Base-by-base conservation (phyloP, 495 filamentous ascomycete species). In the Lineolata rhizophorae region DNA sequence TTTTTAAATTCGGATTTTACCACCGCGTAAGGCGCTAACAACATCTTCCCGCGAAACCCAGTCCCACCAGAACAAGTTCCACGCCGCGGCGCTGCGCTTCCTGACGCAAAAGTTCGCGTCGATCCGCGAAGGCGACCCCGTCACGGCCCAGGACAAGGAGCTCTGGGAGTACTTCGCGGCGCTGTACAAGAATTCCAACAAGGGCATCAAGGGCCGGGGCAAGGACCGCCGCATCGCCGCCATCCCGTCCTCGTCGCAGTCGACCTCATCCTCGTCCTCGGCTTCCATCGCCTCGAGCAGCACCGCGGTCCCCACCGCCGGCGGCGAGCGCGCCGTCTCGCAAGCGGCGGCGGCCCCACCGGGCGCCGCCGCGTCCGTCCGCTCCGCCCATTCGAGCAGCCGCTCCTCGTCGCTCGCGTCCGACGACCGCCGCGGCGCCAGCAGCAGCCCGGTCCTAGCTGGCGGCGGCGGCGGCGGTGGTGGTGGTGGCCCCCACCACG, bases 31-130 rank as follows among this genome's bases (percentile, higher is more conserved):
- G n/a, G n/a, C n/a, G n/a, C n/a, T n/a, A n/a, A n/a, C n/a, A n/a
- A n/a, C n/a, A n/a, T n/a, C n/a, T n/a, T n/a, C n/a, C n/a, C n/a
- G n/a, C n/a, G n/a, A n/a, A n/a, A n/a, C n/a, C 36, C 38, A 93
- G 82, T 83, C 72, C 14, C 85, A 95, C 48, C 84, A 92, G 49
- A 94, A 95, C 51, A 81, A 78, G 39, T 95, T 87, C 46, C 85
- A 95, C 48, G 58, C 65, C 15, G 48, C 63, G 5, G 75, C 78
- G 1, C 61, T 95, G 18, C 62, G 64, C 21, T 53, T 64, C n/a
- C 55, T 93, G 29, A 90, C 78, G 3, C 35, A 57, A 18, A 77
- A 70, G 45, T 90, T 94, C 47, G 67, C 72, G 2, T 59, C 59
- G 35, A 56, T 79, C 31, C 52, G 55, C 8, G 64, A 76, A 29